These are phyloP conservation scores for Trichosporon sp. DNA, from an alignment of 1,284 basidiomycete species.

Conservation along the genomic window DNA sequence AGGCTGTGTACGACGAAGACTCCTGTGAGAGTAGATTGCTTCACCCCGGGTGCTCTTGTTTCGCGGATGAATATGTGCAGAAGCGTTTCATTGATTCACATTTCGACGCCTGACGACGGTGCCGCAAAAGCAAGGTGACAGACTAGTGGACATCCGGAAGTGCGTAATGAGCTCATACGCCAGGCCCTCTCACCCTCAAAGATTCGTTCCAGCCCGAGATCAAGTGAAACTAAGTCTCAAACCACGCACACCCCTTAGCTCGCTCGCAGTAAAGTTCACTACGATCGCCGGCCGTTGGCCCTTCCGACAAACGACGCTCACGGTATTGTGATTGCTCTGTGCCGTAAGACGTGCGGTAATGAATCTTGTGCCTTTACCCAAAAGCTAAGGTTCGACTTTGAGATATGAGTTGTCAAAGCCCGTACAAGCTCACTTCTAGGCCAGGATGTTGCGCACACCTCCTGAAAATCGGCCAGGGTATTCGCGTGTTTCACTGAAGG, in stretches of 20 bases:
- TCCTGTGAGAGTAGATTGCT: too few species aligned
- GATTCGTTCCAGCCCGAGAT: too few species aligned
- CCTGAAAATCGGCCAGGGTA: not conserved
- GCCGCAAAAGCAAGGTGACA: too few species aligned
- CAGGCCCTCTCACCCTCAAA: too few species aligned
- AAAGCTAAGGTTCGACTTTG: not conserved
- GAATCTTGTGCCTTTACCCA: not conserved
- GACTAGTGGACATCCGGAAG: too few species aligned
- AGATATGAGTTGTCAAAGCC: not conserved
- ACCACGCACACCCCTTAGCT: not conserved
- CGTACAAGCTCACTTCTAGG: not conserved
- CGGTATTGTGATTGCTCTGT: not conserved
- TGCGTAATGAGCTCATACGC: too few species aligned
- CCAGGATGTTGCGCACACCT: not conserved
- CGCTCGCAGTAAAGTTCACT: not conserved
- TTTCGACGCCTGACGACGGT: not conserved
- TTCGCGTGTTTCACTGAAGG: not conserved
- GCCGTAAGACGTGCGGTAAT: not conserved
- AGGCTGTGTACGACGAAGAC: too few species aligned
- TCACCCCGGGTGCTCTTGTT: too few species aligned
- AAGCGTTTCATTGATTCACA: not conserved
- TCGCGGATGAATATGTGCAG: not conserved
- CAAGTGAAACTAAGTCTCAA: not conserved
- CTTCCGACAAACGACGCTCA: not conserved
- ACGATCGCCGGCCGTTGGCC: not conserved